Evolutionary conservation across 2,329 filamentous ascomycete genomes (phyloP).

Genomic region (Sclerotinia sclerotiorum): DNA sequence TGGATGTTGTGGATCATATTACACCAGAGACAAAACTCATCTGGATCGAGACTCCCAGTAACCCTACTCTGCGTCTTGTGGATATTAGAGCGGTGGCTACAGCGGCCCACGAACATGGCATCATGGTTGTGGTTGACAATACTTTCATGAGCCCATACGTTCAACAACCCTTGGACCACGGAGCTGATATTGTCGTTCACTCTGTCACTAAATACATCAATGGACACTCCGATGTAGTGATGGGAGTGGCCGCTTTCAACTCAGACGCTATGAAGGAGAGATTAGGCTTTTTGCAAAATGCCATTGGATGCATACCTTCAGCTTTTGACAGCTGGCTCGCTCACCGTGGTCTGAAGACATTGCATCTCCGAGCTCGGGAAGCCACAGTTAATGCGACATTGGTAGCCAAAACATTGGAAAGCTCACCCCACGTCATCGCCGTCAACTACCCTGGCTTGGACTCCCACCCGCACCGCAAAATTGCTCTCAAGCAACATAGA

Average conservation of each 20-base stretch:
- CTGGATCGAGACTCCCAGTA: slow-evolving; percentile 96
- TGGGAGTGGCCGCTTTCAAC: slow-evolving; percentile 97
- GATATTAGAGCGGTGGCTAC: slow-evolving; percentile 85
- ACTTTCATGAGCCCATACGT: slow-evolving; percentile 96
- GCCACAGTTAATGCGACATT: slow-evolving; percentile 77
- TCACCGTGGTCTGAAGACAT: slow-evolving; percentile 92
- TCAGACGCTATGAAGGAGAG: slow-evolving; percentile 73
- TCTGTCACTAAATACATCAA: slow-evolving; percentile 99
- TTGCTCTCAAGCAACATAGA: slow-evolving; percentile 89
- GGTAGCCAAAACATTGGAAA: slow-evolving; percentile 74
- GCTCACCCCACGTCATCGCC: slow-evolving; percentile 76
- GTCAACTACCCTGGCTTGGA: slow-evolving; percentile 95
- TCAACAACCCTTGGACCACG: slow-evolving; percentile 92
- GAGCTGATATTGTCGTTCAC: slow-evolving; percentile 95
- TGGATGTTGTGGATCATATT: slow-evolving; percentile 82
- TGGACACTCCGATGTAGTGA: slow-evolving; percentile 93
- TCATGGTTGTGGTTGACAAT: slow-evolving; percentile 98
- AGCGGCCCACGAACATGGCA: slow-evolving; percentile 81
- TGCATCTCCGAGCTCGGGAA: slow-evolving; percentile 87
- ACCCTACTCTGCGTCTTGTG: slow-evolving; percentile 89
- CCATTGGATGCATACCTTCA: slow-evolving; percentile 91
- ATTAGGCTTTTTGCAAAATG: slow-evolving; percentile 91
- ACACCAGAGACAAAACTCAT: slow-evolving; percentile 86
- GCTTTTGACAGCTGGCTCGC: slow-evolving; percentile 98
- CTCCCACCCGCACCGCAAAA: slow-evolving; percentile 81